phyloP scores from a whole-genome alignment of 1,284 basidiomycete genomes.

The Trametes sp. region DNA sequence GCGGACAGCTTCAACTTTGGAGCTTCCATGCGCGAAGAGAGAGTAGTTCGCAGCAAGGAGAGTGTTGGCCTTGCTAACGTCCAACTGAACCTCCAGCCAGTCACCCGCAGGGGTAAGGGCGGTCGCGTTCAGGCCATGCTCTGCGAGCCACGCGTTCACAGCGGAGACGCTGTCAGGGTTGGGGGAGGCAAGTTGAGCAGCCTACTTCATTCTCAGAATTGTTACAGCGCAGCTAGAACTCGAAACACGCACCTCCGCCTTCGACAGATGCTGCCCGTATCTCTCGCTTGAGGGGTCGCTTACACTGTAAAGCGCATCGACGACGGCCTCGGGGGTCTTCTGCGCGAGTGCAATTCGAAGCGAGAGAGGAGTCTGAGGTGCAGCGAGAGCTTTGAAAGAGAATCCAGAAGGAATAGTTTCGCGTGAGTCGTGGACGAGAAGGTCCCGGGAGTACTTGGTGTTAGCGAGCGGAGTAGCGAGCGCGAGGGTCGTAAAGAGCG shows the following conservation, averaged over 20 bases:
- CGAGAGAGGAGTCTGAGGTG: constrained; percentile 36
- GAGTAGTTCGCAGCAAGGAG: constrained; percentile 49
- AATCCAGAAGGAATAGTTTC: constrained; percentile 40
- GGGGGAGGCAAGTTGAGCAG: constrained; percentile 49
- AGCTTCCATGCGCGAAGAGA: constrained; percentile 46
- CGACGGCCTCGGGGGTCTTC: constrained; percentile 44
- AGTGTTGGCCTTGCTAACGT: constrained; percentile 47
- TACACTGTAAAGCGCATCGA: constrained; percentile 44
- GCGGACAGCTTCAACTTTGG: constrained; percentile 42
- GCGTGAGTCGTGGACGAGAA: constrained; percentile 41
- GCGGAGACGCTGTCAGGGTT: constrained; percentile 44
- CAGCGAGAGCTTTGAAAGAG: constrained; percentile 37
- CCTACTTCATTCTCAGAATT: constrained; percentile 32
- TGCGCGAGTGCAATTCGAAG: constrained; percentile 46
- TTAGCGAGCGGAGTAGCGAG: constrained; percentile 21
- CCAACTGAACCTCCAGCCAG: constrained; percentile 48
- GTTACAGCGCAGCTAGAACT: too few species aligned
- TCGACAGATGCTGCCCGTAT: constrained; percentile 44
- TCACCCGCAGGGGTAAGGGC: constrained; percentile 47
- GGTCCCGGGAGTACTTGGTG: constrained; percentile 25
- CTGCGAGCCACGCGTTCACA: constrained; percentile 48
- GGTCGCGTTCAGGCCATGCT: constrained; percentile 44
- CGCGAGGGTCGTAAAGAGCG: constrained; percentile 26
- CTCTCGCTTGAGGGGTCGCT: constrained; percentile 43
- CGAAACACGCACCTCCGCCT: constrained; percentile 45